phyloP scores from a whole-genome alignment of 331 rosid species.

The Ulmus americana region DNA sequence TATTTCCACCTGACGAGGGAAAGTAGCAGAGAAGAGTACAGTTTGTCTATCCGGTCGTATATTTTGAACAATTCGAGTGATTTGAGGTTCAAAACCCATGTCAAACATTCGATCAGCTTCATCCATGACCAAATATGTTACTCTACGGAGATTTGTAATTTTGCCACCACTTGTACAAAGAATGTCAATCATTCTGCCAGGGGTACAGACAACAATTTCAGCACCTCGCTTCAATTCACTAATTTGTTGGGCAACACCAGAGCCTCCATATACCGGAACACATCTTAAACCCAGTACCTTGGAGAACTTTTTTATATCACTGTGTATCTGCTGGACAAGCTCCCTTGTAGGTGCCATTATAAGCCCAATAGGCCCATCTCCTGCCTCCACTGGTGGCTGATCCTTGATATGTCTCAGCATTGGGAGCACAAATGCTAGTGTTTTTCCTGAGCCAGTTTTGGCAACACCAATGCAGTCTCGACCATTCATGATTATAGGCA shows the following conservation, averaged over 20 bases:
- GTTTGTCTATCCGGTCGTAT: conserved; percentile 83
- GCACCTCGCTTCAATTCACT: conserved; percentile 90
- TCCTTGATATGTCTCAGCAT: conserved; percentile 97
- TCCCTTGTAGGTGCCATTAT: conserved; percentile 95
- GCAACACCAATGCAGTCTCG: conserved; percentile 90
- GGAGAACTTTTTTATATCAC: conserved; percentile 71
- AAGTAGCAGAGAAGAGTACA: conserved; percentile 84
- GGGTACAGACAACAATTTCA: conserved; percentile 90
- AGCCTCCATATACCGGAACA: conserved; percentile 94
- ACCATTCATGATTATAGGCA: conserved; percentile 85
- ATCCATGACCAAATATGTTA: conserved; percentile 84
- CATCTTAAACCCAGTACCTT: conserved; percentile 71
- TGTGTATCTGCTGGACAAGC: conserved; percentile 89
- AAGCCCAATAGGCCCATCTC: conserved; percentile 90
- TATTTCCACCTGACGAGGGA: conserved; percentile 85
- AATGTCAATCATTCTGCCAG: conserved; percentile 94
- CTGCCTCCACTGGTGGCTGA: conserved; percentile 81
- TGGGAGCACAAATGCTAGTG: conserved; percentile 90
- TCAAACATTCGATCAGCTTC: conserved; percentile 98
- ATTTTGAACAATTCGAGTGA: conserved; percentile 83
- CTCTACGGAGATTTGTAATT: conserved; percentile 79
- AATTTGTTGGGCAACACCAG: conserved; percentile 96
- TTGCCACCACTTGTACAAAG: conserved; percentile 87
- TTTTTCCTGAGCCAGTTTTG: conserved; percentile 95
- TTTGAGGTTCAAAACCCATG: conserved; percentile 96